These are phyloP conservation scores for Xylariomycetidae sp. DNA, from an alignment of 2,329 filamentous ascomycete species.

Conservation along the genomic window DNA sequence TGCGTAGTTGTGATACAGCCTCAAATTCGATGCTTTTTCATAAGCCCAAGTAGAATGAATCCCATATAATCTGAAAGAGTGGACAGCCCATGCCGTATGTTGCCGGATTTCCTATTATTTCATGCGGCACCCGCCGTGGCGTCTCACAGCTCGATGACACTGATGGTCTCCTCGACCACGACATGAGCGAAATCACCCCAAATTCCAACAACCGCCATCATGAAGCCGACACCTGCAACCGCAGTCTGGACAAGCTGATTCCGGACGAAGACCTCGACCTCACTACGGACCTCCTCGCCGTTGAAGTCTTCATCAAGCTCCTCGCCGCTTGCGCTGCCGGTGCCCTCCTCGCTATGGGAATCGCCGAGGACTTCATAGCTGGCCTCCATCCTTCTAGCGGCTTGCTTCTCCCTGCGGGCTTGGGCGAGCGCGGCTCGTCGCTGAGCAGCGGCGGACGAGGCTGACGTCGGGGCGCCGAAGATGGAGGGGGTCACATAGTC, in stretches of 20 bases:
- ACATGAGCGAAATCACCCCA: slow-evolving; percentile 51
- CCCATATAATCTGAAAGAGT: too few species aligned
- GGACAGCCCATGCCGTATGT: too few species aligned
- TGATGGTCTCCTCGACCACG: slow-evolving; percentile 13
- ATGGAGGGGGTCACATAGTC: slow-evolving; percentile 44
- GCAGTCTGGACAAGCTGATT: slow-evolving; percentile 51
- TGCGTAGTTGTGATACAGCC: too few species aligned
- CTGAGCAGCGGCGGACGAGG: slow-evolving; percentile 22
- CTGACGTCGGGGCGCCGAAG: slow-evolving; percentile 23
- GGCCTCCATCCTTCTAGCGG: slow-evolving; percentile 54
- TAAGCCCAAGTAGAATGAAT: too few species aligned
- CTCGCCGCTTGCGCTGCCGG: slow-evolving; percentile 31
- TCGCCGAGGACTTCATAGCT: slow-evolving; percentile 65
- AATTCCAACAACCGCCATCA: slow-evolving; percentile 59
- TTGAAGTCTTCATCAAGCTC: slow-evolving; percentile 46
- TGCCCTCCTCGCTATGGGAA: slow-evolving; percentile 46
- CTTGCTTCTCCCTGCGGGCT: slow-evolving; percentile 24
- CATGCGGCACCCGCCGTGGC: too few species aligned
- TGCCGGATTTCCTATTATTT: too few species aligned
- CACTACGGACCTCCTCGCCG: slow-evolving; percentile 56
- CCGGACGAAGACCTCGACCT: slow-evolving; percentile 51
- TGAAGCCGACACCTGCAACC: slow-evolving; percentile 52
- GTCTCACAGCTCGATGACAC: slow-evolving; percentile 16
- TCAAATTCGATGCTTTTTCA: too few species aligned
- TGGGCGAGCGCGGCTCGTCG: slow-evolving; percentile 25